Base-by-base conservation (phyloP, 2,329 filamentous ascomycete genomes). In the Septoria linicola region DNA sequence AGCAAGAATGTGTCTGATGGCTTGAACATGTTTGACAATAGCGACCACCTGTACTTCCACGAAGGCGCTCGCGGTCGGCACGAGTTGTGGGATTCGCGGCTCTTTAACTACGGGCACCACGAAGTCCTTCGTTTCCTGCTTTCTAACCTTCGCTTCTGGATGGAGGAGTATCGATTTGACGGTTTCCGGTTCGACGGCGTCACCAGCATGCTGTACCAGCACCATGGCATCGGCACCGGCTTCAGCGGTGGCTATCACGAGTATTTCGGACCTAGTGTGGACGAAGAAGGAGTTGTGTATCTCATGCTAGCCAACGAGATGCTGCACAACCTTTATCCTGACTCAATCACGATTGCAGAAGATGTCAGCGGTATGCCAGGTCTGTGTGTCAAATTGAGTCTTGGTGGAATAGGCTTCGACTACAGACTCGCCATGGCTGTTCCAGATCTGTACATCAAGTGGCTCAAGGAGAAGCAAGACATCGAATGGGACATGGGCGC, bases 361-460 rank as follows among this genome's bases (percentile, higher is more conserved):
- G 93, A 99, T 67, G 93, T 99, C 8, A 97, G 92, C 6, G 93
- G 93, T 14, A 99, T 99, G 93, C 93, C 93, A 13, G 92, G 90
- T n/a, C 77, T 99, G 41, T 97, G 93, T 70, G 72, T 99, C 31
- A 84, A 88, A 5, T 76, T 96, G 32, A 85, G 87, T 1, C 77
- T 96, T 1, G 93, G 93, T 14, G 93, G 93, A 56, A 83, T 97
- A 61, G 93, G 93, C 20, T 99, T 99, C 68, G 93, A 99, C 73
- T 99, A 99, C 72, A 84, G 93, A 60, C 82, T 99, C 25, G 91
- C 91, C 49, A 99, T 99, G 93, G 93, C 93, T 3, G 84, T 99
- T 57, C 93, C 93, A 3, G 93, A 99, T 70, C 88, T 99, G 83
- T 99, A 95, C 83, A 99, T 99, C 79, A 99, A 99, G 75, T 89